Evolutionary conservation across 345 rosid species (phyloP).

Genomic region (Euclidium syriacum): DNA sequence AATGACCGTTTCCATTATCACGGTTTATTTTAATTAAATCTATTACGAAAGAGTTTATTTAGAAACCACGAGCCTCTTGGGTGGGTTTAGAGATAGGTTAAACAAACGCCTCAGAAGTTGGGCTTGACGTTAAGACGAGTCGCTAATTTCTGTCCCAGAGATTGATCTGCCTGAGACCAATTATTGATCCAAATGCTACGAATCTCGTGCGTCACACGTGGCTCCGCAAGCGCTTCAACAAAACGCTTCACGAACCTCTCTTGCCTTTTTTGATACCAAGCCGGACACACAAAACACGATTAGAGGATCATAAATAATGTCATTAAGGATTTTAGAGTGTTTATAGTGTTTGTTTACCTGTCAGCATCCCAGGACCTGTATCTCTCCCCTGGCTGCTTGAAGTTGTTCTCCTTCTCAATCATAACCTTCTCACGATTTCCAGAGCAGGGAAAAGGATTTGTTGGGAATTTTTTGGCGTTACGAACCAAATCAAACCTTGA

Average conservation of each 20-base stretch:
- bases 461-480: constrained; percentile 62
- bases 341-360: constrained; percentile 43
- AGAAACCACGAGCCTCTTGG: not conserved
- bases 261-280: constrained; percentile 59
- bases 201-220: constrained; percentile 82
- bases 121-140: constrained; percentile 66
- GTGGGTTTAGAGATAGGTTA: not conserved
- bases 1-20: not conserved
- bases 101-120: constrained; percentile 50
- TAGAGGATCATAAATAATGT: not conserved
- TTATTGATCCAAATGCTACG: constrained; percentile 82
- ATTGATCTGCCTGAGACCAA: constrained; percentile 72
- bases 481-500: constrained; percentile 78
- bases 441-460: constrained; percentile 43
- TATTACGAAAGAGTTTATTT: constrained; percentile 4
- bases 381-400: constrained; percentile 93
- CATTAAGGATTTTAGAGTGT: not conserved
- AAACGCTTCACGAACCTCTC: constrained; percentile 70
- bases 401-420: constrained; percentile 83
- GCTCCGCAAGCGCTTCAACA: constrained; percentile 70
- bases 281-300: not conserved
- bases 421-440: constrained; percentile 91
- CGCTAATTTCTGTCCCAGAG: constrained; percentile 84
- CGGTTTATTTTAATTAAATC: not conserved
- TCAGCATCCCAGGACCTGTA: constrained; percentile 74